Evolutionary conservation across 78 protist genomes (phyloP), one percentile per base, ranked within the genome.

Genomic region (Chrysochromulina parva): DNA sequence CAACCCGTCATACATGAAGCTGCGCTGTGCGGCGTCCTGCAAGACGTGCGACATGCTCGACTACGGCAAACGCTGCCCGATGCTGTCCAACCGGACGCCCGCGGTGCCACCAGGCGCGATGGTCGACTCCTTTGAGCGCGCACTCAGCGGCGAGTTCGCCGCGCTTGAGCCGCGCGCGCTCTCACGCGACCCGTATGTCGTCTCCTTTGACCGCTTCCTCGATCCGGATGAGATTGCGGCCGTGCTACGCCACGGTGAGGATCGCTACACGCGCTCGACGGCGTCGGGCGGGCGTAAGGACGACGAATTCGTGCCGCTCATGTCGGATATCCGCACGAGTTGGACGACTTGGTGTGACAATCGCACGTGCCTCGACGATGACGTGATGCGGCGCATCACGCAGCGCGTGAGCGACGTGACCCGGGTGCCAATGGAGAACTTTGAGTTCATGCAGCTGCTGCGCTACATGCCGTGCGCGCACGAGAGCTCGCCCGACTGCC

Each of bases 41-140:
- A 57, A 57, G 19, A 74, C 82, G 82, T 74, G 82, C 82, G 82
- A 74, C n/a, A 7, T 48, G 82, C 82, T 74, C 57, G 57, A 74
- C n/a, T 74, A 1, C 55, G 20, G 10, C 55, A 74, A 74, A 57
- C 82, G 82, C 16, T 74, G 82, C 82, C 82, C 82, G 3, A 4
- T 74, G 10, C 26, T 4, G 28, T 13, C 57, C 55, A 26, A 48
- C 54, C 55, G 14, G 58, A 7, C 2, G 82, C 57, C 53, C 11
- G 82, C 82, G 58, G 82, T 74, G 24, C 82, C 82, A 1, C 82
- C 82, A 2, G 57, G 57, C 54, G 82, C 82, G 57, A 74, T 74
- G 82, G 26, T 1, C 55, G 57, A 28, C 38, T 14, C 82, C 57
- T 74, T 74, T 17, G 82, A 74, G 55, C 52, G 52, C 82, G 82